Evolutionary conservation across 345 rosid genomes (phyloP).

Genomic region (Hibiscus syriacus): DNA sequence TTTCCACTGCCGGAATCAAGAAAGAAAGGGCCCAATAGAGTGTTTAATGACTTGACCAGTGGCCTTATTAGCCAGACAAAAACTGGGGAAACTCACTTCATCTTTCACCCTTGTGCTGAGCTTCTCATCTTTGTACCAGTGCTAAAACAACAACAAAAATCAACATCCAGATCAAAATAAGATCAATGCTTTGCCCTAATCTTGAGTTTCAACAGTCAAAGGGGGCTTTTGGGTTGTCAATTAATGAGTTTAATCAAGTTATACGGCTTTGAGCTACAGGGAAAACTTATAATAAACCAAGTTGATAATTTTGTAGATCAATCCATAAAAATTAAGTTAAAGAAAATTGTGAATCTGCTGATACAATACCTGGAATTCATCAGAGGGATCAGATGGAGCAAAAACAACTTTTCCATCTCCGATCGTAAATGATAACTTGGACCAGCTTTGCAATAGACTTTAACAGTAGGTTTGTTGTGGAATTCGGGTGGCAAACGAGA

Average conservation of each 20-base stretch:
- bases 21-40: neutral
- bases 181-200: neutral
- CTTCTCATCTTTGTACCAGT: too few relatives aligned
- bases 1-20: neutral
- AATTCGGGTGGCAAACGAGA: conserved; percentile 40
- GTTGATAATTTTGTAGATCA: neutral
- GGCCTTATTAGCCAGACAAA: too few relatives aligned
- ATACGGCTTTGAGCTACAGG: too few relatives aligned
- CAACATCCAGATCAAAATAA: conserved; percentile 4
- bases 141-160: too few relatives aligned
- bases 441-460: conserved; percentile 57
- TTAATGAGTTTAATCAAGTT: too few relatives aligned
- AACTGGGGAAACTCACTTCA: too few relatives aligned
- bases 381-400: conserved; percentile 46
- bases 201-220: neutral
- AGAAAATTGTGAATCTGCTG: conserved; percentile 1
- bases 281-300: neutral
- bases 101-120: too few relatives aligned
- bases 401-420: conserved; percentile 57
- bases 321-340: neutral
- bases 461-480: conserved; percentile 38
- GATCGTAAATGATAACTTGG: conserved; percentile 48
- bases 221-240: too few relatives aligned
- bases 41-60: too few relatives aligned
- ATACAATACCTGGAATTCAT: conserved; percentile 68